phyloP scores from a whole-genome alignment of 75 land plant genomes.

The Cupressus sempervirens region DNA sequence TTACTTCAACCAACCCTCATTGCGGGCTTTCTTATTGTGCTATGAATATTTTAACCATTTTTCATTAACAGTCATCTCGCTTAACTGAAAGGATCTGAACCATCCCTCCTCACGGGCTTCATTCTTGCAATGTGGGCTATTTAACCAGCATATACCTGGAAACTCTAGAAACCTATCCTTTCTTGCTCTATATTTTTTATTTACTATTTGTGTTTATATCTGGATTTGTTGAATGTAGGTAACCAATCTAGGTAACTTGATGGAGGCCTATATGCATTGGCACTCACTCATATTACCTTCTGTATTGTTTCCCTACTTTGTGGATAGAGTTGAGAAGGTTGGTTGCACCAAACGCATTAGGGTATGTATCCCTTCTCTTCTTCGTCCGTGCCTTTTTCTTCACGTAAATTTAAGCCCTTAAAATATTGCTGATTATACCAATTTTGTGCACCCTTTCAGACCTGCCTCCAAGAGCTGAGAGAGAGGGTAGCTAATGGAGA shows the following conservation, averaged over 20 bases:
- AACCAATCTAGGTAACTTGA: constrained; percentile 64
- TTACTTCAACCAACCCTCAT: background rate
- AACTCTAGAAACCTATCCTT: background rate
- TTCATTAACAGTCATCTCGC: background rate
- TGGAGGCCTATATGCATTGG: constrained; percentile 75
- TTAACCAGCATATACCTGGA: background rate
- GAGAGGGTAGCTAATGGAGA: constrained; percentile 71
- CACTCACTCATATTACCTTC: constrained; percentile 73
- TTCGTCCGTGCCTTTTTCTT: background rate
- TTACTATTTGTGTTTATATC: background rate
- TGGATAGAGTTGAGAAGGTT: constrained; percentile 71
- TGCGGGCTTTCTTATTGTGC: background rate
- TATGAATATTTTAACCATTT: background rate
- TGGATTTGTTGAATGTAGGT: constrained; percentile 31
- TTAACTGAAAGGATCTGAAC: background rate
- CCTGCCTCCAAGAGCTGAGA: constrained; percentile 56
- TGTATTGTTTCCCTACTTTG: constrained; percentile 74
- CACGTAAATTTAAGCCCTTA: background rate
- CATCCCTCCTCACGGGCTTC: background rate
- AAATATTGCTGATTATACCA: background rate
- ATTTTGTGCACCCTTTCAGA: constrained; percentile 21
- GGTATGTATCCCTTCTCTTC: constrained; percentile 35
- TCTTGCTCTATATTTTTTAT: background rate
- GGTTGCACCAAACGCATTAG: constrained; percentile 64
- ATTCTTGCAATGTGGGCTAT: background rate